Evolutionary conservation across 2,329 filamentous ascomycete species (phyloP), one percentile per base, ranked within the genome.

Genomic region (Stagonosporopsis vannaccii): DNA sequence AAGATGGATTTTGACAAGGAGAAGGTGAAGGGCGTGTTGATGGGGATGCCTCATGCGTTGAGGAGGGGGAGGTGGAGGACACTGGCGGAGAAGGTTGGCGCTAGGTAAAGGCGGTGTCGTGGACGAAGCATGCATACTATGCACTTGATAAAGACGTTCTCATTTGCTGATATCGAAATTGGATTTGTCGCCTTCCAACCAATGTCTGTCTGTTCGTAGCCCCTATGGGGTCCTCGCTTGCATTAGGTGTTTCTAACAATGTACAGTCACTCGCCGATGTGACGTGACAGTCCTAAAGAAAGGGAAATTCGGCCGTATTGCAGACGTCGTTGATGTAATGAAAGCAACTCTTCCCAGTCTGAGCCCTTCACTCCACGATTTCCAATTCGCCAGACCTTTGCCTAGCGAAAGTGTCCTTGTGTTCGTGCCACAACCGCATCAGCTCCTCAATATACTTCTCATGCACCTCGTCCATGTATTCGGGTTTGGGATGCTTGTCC

Each of bases 381-480:
- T 87, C 81, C 75, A 92, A 71, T 71, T 93, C 90, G 51, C 83
- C 84, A 56, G 79, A 81, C 35, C 89, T 79, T 23, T 86, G 79
- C 41, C 78, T 79, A 0, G 88, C 85, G 78, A 92, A 94, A 20
- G 85, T 84, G 64, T 92, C 89, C 79, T 92, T 93, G 82, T 91
- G 91, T 32, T 85, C 81, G 47, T 91, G 84, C 88, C 90, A 95
- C 19, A 94, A 78, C 58, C 85, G 83, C 78, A 86, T 78, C 56
- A 95, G 74, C 78, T 94, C 94, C 25, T 83, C 79, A 1, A 95
- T 84, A 75, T 99, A 99, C 63, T 87, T 78, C 20, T 81, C 82
- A 75, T 98, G 95, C 58, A 97, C 81, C 64, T 89, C 80, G 69
- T 97, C 89, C 59, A 98, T 87, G 66, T 96, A 92, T 7, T 82